Base-by-base conservation (phyloP, 192 early-diverging fungal genomes). In the Backusella westeae region DNA sequence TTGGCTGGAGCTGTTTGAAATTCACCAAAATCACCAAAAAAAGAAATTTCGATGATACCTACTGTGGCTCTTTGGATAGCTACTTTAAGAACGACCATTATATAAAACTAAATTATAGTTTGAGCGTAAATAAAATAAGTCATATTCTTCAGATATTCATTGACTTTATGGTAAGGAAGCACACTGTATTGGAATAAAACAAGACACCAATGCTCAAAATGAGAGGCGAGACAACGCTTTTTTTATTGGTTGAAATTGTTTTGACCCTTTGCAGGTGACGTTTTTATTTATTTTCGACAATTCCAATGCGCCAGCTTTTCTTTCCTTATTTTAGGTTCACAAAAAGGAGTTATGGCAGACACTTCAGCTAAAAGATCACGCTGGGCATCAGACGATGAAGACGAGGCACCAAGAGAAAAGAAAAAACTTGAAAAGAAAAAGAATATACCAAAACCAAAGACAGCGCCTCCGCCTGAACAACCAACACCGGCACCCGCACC, bases 351-450 rank as follows among this genome's bases (percentile, higher is more conserved):
- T 44, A 56, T 56, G 53, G 53, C 53, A 26, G 53, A 56, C 8
- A 35, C 35, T 14, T 3, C 68, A 23, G 21, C 21, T 23, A 71
- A 71, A 49, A 71, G 26, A 71, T 71, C 70, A 7, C 39, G 44
- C 17, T 71, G 70, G 70, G 70, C 39, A 32, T 71, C 70, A 32
- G 70, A 71, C 44, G 70, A 71, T 17, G 69, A 70, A 23, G 70
- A 71, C n/a, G 70, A 71, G 0, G 5, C 8, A 34, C 26, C 41
- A 9, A 26, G 0, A n/a, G 29, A 44, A 19, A 39, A 49, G 15
- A 23, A 71, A 49, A 71, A 46, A 29, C 68, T 36, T 26, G 68
- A 39, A 69, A 69, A 69, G 39, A n/a, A 49, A 7, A 49, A 49
- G 0, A n/a, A 1, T 6, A 49, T n/a, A 17, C 69, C 29, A 14